phyloP scores from a whole-genome alignment of 805 yeast genomes.

The Debaryomyces tyrocola region DNA sequence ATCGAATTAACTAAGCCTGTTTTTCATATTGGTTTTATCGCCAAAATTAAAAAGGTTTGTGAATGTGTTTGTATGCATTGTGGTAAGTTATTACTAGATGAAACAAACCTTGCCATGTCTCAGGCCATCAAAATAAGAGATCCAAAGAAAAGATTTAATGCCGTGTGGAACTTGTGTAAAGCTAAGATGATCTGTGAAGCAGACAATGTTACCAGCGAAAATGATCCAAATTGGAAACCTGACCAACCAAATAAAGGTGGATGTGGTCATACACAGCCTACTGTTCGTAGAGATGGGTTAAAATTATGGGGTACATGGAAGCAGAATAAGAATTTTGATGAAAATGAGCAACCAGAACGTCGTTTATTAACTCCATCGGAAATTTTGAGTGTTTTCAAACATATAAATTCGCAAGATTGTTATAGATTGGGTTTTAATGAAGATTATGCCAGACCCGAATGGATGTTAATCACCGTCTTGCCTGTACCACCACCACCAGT shows the following conservation, averaged over 20 bases:
- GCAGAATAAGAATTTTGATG: conserved; percentile 77
- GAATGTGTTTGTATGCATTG: conserved; percentile 99
- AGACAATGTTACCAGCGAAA: conserved; percentile 67
- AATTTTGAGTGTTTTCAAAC: conserved; percentile 87
- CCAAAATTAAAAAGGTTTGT: conserved; percentile 91
- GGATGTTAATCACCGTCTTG: conserved; percentile 95
- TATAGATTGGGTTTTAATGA: conserved; percentile 83
- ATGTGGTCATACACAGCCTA: conserved; percentile 96
- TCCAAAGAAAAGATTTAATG: conserved; percentile 93
- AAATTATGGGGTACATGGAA: conserved; percentile 99
- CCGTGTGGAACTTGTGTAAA: conserved; percentile 92
- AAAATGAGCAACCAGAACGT: conserved; percentile 87
- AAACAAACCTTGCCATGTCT: conserved; percentile 75
- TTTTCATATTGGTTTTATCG: conserved; percentile 94
- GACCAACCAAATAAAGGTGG: conserved; percentile 77
- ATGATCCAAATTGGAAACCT: conserved; percentile 28
- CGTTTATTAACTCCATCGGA: conserved; percentile 86
- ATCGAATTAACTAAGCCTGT: conserved; percentile 98
- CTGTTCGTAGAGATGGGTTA: conserved; percentile 92
- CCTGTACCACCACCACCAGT: conserved; percentile 99
- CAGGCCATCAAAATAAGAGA: conserved; percentile 87
- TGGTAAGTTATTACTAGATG: conserved; percentile 90
- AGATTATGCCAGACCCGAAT: conserved; percentile 97
- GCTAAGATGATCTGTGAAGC: conserved; percentile 95
- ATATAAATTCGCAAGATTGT: conserved; percentile 83